These are phyloP conservation scores for Penicillium herquei DNA, from an alignment of 495 filamentous ascomycete genomes.

Conservation along the genomic window DNA sequence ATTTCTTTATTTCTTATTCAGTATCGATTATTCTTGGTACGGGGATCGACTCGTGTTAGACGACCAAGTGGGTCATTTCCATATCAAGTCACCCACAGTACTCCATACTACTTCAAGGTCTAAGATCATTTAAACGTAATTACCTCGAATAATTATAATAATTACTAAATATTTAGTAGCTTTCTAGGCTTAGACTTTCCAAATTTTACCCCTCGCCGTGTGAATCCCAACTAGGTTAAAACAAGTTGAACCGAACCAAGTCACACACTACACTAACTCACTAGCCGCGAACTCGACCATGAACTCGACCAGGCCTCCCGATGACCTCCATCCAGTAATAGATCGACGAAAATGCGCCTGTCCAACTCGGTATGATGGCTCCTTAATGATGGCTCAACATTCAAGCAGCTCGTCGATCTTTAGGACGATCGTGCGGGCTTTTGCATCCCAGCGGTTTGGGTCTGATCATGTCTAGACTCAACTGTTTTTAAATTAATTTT, in stretches of 20 bases:
- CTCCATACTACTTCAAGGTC: neutral
- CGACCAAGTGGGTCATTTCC: no score
- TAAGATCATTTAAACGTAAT: no score
- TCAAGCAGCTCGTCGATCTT: slow-evolving; percentile 2
- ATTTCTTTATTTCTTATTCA: neutral
- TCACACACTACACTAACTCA: neutral
- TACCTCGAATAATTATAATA: no score
- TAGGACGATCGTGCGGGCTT: slow-evolving; percentile 6
- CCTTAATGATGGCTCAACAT: neutral
- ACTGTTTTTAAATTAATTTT: neutral
- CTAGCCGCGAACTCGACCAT: slow-evolving; percentile 4
- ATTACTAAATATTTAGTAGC: no score
- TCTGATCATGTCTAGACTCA: slow-evolving; percentile 8
- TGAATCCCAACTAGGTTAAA: neutral
- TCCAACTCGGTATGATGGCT: neutral
- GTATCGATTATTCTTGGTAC: neutral
- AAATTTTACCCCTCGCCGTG: slow-evolving; percentile 1
- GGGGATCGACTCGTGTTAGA: slow-evolving; percentile 13
- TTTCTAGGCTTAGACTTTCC: no score
- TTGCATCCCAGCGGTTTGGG: slow-evolving; percentile 17
- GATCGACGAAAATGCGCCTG: neutral
- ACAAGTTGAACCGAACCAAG: neutral
- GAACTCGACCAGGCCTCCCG: neutral
- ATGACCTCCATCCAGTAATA: neutral
- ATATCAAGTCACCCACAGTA: neutral